Percentiles rank a stretch among this genome's conserved stretches.
These are phyloP conservation scores for Jackrogersella minutella DNA, from an alignment of 495 filamentous ascomycete species.

Conservation along the genomic window DNA sequence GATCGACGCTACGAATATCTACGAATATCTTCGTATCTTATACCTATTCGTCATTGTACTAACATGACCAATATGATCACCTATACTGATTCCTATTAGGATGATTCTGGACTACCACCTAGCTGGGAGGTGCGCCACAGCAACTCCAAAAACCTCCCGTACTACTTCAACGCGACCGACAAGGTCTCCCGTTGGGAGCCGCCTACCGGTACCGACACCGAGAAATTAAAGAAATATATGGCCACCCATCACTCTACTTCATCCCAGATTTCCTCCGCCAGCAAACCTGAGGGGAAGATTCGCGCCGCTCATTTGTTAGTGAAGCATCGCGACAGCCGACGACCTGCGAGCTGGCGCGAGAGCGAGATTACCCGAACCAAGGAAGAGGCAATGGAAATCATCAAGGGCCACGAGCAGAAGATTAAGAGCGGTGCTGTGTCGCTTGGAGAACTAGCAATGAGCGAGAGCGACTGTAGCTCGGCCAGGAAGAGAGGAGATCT, in stretches of 20 bases:
- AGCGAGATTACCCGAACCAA: constrained; percentile 86
- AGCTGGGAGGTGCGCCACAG: constrained; percentile 95
- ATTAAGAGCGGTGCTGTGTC: constrained; percentile 72
- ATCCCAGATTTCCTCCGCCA: constrained; percentile 57
- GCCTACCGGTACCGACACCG: constrained; percentile 81
- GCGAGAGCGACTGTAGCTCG: constrained; percentile 94
- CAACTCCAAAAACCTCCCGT: constrained; percentile 96
- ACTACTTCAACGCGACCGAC: constrained; percentile 89
- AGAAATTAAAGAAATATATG: constrained; percentile 94
- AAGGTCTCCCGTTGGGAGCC: constrained; percentile 95
- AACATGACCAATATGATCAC: neutral
- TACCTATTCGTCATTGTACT: neutral
- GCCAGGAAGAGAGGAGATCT: constrained; percentile 93
- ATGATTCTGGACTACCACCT: constrained; percentile 81
- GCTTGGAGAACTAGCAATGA: constrained; percentile 82
- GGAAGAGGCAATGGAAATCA: constrained; percentile 81
- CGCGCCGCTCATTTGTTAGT: constrained; percentile 89
- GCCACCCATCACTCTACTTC: constrained; percentile 74
- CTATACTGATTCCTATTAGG: constrained; percentile 47
- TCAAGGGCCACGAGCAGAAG: constrained; percentile 73
- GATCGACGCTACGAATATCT: neutral
- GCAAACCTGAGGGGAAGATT: constrained; percentile 79
- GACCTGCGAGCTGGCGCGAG: constrained; percentile 92
- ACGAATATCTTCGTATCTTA: no score
- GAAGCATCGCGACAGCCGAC: constrained; percentile 86